These are phyloP conservation scores for Wickerhamomyces ciferrii DNA, from an alignment of 805 yeast genomes.

Conservation along the genomic window DNA sequence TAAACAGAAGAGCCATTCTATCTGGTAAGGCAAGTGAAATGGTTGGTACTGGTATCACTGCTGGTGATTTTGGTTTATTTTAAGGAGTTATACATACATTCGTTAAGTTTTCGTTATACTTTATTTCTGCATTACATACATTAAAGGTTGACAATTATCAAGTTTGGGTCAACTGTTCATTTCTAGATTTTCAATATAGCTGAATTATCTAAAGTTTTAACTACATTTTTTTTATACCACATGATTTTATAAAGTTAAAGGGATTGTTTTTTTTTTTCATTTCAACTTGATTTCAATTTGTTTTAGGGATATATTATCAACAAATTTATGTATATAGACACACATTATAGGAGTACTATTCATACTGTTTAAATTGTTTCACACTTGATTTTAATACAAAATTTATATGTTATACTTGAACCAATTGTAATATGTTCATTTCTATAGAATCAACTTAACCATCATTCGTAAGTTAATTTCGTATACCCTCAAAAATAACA, in stretches of 20 bases:
- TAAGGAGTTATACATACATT: not conserved
- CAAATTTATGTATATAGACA: not conserved
- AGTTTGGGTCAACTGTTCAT: not conserved
- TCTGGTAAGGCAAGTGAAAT: constrained; percentile 23
- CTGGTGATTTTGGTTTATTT: constrained; percentile 18
- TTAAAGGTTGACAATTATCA: no score
- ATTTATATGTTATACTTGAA: not conserved
- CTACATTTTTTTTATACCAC: not conserved
- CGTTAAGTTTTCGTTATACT: not conserved
- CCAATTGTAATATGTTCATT: not conserved
- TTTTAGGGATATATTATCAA: not conserved
- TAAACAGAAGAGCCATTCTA: constrained; percentile 23
- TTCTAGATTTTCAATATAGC: no score
- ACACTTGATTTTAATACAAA: not conserved
- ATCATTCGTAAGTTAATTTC: not conserved
- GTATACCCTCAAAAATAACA: not conserved
- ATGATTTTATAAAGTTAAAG: not conserved
- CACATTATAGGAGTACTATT: not conserved
- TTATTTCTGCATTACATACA: not conserved
- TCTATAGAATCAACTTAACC: no score
- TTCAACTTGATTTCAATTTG: not conserved
- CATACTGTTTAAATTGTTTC: not conserved
- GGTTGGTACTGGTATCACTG: constrained; percentile 24
- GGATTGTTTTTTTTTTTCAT: not conserved
- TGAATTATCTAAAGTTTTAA: no score